Percentiles rank a stretch among this genome's conserved stretches.
These are phyloP conservation scores for Hericium alpestre DNA, from an alignment of 768 basidiomycete genomes.

Conservation along the genomic window DNA sequence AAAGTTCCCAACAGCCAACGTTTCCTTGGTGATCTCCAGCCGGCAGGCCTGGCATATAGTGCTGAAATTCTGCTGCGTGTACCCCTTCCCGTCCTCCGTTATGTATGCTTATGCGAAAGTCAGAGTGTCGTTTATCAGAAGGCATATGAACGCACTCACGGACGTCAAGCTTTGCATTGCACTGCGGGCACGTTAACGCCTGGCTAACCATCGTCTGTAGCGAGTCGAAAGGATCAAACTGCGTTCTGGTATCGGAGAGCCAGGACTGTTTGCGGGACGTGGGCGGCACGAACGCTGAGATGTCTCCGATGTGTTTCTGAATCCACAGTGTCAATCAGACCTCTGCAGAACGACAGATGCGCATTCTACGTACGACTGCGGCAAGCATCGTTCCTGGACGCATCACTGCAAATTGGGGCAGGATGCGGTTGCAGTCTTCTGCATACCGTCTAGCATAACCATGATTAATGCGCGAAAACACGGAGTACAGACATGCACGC, in stretches of 20 bases:
- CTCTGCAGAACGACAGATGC: neutral
- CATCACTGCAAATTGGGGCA: neutral
- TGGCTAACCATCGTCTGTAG: constrained; percentile 14
- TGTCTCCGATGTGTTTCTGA: constrained; percentile 11
- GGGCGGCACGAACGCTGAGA: constrained; percentile 4
- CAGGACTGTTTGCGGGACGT: constrained; percentile 3
- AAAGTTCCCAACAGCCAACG: constrained; percentile 31
- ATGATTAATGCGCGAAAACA: neutral
- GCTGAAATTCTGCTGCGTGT: constrained; percentile 31
- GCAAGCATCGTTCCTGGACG: neutral
- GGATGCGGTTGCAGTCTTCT: constrained; percentile 10
- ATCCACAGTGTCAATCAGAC: constrained; percentile 1
- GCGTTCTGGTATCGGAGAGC: constrained; percentile 12
- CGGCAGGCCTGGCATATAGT: constrained; percentile 26
- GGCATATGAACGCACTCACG: constrained; percentile 19
- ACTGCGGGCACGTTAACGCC: constrained; percentile 26
- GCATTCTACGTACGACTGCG: constrained; percentile 3
- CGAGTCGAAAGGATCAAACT: constrained; percentile 26
- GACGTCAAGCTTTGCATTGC: constrained; percentile 17
- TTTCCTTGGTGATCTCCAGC: constrained; percentile 29
- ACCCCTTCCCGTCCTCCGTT: constrained; percentile 32
- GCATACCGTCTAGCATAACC: constrained; percentile 9
- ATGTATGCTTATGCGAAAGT: constrained; percentile 25
- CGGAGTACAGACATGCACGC: neutral
- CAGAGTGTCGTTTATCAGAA: neutral